These are phyloP conservation scores for Talaromyces amestolkiae DNA, from an alignment of 2,329 filamentous ascomycete species.

Conservation along the genomic window DNA sequence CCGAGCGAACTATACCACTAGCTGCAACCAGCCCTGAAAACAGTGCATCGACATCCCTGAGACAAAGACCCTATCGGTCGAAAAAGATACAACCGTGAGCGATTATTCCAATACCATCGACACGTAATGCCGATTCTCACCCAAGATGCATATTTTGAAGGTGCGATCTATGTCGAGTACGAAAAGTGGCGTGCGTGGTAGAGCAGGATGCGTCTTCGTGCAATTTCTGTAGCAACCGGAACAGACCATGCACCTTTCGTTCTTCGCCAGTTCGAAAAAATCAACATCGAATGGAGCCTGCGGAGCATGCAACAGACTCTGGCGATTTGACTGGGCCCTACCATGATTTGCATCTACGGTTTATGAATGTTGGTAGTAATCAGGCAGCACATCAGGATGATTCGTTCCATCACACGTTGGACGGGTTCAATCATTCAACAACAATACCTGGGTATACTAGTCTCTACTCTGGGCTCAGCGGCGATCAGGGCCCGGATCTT, in stretches of 20 bases:
- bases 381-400: neutral
- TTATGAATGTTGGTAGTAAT: neutral
- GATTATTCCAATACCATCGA: neutral
- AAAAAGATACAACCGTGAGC: neutral
- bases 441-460: neutral
- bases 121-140: neutral
- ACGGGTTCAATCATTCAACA: neutral
- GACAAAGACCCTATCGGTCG: neutral
- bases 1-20: neutral
- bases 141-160: neutral
- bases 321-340: neutral
- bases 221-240: neutral
- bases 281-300: neutral
- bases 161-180: neutral
- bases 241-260: neutral
- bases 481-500: neutral
- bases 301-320: neutral
- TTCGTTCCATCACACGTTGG: neutral
- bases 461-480: neutral
- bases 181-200: neutral
- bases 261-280: neutral
- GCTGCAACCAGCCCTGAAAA: neutral
- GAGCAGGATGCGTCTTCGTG: neutral
- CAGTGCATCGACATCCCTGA: neutral
- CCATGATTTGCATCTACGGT: neutral